Conservation (phyloP, 108 stramenopile species). For the Cylindrotheca fusiformis region DNA sequence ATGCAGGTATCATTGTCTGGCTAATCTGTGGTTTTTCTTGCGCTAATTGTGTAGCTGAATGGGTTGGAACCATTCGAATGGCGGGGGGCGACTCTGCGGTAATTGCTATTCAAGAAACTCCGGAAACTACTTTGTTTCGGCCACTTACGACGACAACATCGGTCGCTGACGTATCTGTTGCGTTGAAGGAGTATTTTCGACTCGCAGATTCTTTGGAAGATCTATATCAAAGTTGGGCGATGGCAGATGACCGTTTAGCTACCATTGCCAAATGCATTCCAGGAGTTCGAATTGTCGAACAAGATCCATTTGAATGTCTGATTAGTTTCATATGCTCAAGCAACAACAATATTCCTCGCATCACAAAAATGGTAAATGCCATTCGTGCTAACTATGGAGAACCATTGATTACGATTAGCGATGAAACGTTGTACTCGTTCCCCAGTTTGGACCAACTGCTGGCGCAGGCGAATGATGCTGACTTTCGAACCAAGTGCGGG, state of each 20-base stretch:
- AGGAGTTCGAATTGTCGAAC: constrained; percentile 86
- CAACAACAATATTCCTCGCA: constrained; percentile 99
- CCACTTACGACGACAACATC: constrained; percentile 42
- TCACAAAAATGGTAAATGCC: constrained; percentile 84
- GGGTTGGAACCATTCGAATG: constrained; percentile 66
- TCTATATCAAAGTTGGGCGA: constrained; percentile 80
- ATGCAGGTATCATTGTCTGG: too few species aligned
- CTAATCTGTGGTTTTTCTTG: too few species aligned
- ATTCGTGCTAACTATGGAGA: constrained; percentile 79
- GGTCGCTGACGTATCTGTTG: constrained; percentile 23
- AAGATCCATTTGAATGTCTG: constrained; percentile 96
- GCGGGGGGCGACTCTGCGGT: constrained; percentile 34
- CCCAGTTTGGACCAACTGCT: constrained; percentile 69
- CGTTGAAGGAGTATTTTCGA: constrained; percentile 72
- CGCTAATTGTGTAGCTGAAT: constrained; percentile 35
- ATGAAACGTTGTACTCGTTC: constrained; percentile 63
- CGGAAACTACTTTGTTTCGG: constrained; percentile 68
- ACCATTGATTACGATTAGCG: constrained; percentile 44
- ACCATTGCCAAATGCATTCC: constrained; percentile 72
- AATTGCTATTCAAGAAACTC: constrained; percentile 71
- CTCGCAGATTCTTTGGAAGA: constrained; percentile 50
- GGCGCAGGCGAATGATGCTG: constrained; percentile 53
- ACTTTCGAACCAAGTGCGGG: constrained; percentile 79
- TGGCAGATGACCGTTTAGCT: constrained; percentile 50
- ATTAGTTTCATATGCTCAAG: constrained; percentile 96